phyloP scores from a whole-genome alignment of 345 rosid genomes.

The Syzygium grande region DNA sequence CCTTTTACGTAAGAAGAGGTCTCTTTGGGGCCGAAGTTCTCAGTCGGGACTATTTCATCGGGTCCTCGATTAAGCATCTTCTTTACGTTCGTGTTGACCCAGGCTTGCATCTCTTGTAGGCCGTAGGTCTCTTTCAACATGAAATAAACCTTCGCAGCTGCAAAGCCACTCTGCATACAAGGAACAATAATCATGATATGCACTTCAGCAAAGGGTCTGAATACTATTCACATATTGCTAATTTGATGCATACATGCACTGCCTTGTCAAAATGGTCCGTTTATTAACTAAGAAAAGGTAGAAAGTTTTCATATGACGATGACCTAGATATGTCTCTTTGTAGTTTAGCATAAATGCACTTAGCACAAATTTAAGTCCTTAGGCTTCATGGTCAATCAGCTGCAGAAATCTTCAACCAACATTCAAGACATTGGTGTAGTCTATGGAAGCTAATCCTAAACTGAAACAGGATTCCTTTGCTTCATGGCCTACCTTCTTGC shows the following conservation, averaged over 20 bases:
- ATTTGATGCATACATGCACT: neutral
- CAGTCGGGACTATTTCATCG: neutral
- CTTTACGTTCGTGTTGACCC: conserved; percentile 3
- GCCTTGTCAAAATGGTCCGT: neutral
- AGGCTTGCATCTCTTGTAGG: conserved; percentile 8
- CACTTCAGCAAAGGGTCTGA: neutral
- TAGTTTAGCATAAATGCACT: neutral
- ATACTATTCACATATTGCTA: neutral
- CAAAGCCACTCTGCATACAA: conserved; percentile 9
- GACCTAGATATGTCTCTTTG: neutral
- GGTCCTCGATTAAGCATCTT: conserved; percentile 5
- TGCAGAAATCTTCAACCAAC: neutral
- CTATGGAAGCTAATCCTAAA: neutral
- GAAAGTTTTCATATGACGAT: neutral
- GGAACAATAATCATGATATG: neutral
- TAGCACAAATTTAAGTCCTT: neutral
- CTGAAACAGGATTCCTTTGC: neutral
- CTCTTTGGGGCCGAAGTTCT: neutral
- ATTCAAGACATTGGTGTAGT: neutral
- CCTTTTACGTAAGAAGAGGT: neutral
- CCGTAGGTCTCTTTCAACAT: conserved; percentile 11
- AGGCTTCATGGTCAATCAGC: neutral
- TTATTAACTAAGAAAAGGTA: neutral
- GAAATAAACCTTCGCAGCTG: conserved; percentile 15
- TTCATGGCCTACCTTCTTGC: neutral